Conservation (phyloP, 2,329 filamentous ascomycete genomes). For the Talaromyces sp. region DNA sequence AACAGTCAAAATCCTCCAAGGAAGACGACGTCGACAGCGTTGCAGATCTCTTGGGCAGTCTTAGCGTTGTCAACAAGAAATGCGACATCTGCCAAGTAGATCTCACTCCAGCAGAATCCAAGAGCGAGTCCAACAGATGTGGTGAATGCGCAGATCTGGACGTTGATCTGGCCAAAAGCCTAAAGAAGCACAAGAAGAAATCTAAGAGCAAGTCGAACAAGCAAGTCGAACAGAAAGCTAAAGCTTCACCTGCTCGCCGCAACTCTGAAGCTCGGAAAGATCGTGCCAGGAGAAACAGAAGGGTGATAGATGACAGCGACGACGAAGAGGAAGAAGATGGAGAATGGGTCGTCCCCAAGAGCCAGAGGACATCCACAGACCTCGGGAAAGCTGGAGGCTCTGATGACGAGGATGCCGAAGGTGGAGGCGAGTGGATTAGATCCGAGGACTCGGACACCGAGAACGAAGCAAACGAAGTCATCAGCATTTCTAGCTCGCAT, state of each 20-base stretch:
- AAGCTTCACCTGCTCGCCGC: constrained; percentile 12
- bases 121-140: constrained; percentile 57
- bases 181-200: constrained; percentile 35
- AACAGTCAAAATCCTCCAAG: constrained; percentile 48
- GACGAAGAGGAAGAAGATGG: constrained; percentile 59
- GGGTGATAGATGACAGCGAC: constrained; percentile 50
- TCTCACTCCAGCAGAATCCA: constrained; percentile 55
- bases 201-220: constrained; percentile 29
- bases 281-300: constrained; percentile 35
- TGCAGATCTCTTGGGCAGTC: constrained; percentile 77
- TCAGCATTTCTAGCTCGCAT: constrained; percentile 17
- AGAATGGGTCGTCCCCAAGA: constrained; percentile 73
- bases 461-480: constrained; percentile 19
- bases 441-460: constrained; percentile 63
- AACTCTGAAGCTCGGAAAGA: constrained; percentile 17
- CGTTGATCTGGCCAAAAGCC: constrained; percentile 44
- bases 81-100: constrained; percentile 79
- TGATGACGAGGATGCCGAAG: constrained; percentile 85
- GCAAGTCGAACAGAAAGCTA: constrained; percentile 19
- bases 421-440: constrained; percentile 73
- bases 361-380: constrained; percentile 53
- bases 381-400: constrained; percentile 75
- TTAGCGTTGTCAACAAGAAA: constrained; percentile 71
- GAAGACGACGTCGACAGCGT: constrained; percentile 70
- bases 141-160: constrained; percentile 70